Evolutionary conservation across 2,329 filamentous ascomycete genomes (phyloP).

Genomic region (Phialocephala subalpina): DNA sequence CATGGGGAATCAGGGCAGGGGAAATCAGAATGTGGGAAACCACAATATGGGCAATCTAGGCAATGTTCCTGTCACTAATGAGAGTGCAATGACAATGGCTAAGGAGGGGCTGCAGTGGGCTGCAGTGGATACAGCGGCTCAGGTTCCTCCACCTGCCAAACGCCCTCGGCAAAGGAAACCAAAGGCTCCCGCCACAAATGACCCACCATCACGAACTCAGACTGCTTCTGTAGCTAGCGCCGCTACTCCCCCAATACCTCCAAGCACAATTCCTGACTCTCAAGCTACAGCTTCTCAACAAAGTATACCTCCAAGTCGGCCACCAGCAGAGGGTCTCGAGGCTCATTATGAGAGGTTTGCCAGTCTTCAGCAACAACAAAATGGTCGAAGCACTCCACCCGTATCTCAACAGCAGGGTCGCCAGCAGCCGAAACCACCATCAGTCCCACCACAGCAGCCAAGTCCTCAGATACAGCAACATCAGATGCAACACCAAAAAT

Average conservation of each 20-base stretch:
- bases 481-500: slow-evolving; percentile 30
- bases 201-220: slow-evolving; percentile 38
- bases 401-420: slow-evolving; percentile 39
- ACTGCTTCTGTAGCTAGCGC: slow-evolving; percentile 39
- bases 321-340: slow-evolving; percentile 43
- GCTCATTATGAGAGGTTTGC: slow-evolving; percentile 45
- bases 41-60: neutral
- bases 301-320: slow-evolving; percentile 36
- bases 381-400: slow-evolving; percentile 39
- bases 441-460: slow-evolving; percentile 33
- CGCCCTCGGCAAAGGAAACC: slow-evolving; percentile 49
- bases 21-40: neutral
- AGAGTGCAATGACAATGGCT: slow-evolving; percentile 27
- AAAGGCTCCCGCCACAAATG: slow-evolving; percentile 40
- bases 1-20: neutral
- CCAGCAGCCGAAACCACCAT: slow-evolving; percentile 38
- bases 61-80: slow-evolving; percentile 26
- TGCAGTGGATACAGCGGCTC: slow-evolving; percentile 33
- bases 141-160: slow-evolving; percentile 46
- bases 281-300: slow-evolving; percentile 36
- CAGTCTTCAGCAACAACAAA: slow-evolving; percentile 38
- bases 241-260: slow-evolving; percentile 39
- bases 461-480: slow-evolving; percentile 31
- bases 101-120: slow-evolving; percentile 41
- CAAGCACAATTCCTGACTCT: slow-evolving; percentile 42